phyloP scores from a whole-genome alignment of 2,329 filamentous ascomycete genomes.

The Venturiaceae sp. region DNA sequence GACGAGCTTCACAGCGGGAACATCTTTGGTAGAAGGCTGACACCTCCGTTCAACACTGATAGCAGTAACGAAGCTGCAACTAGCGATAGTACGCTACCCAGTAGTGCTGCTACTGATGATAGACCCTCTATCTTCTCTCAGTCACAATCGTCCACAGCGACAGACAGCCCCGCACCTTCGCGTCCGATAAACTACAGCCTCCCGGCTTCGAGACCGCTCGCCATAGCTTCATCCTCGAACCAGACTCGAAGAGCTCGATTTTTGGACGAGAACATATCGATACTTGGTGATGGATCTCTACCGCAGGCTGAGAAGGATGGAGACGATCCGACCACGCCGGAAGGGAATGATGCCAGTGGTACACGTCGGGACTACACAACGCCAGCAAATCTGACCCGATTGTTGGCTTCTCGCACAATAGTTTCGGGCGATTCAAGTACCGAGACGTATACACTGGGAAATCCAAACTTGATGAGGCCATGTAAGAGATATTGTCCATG shows the following conservation, averaged over 20 bases:
- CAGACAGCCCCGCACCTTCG: not conserved
- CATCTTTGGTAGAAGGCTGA: not conserved
- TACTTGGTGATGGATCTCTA: conserved; percentile 13
- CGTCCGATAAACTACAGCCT: not conserved
- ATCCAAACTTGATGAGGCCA: conserved; percentile 1
- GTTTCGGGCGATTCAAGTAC: conserved; percentile 26
- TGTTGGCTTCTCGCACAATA: conserved; percentile 31
- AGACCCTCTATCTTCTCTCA: not conserved
- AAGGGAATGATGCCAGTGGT: conserved; percentile 19
- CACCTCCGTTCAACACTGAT: not conserved
- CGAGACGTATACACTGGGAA: conserved; percentile 25
- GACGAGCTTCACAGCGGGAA: not conserved
- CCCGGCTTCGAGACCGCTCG: not conserved
- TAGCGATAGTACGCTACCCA: not conserved
- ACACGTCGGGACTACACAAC: conserved; percentile 29
- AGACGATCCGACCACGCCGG: conserved; percentile 35
- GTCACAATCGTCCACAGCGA: not conserved
- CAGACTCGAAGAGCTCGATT: not conserved
- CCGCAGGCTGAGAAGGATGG: conserved; percentile 36
- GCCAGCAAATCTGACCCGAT: conserved; percentile 30
- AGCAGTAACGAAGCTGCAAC: not conserved
- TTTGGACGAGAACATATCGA: not conserved
- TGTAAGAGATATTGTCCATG: not conserved
- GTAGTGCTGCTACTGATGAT: not conserved
- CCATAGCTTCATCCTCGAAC: not conserved